Percentiles rank a stretch among this genome's conserved stretches.
These are phyloP conservation scores for Colletotrichum chrysophilum DNA, from an alignment of 2,329 filamentous ascomycete species.

Conservation along the genomic window DNA sequence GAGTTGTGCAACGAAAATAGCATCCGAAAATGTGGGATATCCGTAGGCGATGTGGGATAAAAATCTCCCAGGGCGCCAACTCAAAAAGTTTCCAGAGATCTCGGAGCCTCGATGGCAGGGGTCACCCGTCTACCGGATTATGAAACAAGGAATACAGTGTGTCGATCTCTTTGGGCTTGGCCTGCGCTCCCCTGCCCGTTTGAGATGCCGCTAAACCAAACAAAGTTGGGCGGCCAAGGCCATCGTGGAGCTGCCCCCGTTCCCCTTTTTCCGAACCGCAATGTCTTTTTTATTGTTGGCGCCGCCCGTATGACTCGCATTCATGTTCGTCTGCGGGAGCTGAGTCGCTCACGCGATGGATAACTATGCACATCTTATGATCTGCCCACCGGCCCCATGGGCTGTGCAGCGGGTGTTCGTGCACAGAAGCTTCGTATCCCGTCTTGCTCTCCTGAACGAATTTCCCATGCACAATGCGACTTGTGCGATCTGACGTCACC, in stretches of 20 bases:
- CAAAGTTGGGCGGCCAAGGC: background rate
- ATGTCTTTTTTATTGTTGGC: constrained; percentile 12
- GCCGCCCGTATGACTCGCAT: constrained; percentile 11
- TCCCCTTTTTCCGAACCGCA: background rate
- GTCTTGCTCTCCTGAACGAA: background rate
- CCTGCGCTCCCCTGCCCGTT: background rate
- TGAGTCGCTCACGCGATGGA: background rate
- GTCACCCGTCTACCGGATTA: background rate
- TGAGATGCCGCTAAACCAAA: background rate
- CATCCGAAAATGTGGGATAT: background rate
- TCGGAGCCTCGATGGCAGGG: background rate
- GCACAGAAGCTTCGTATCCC: background rate
- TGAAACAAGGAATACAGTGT: constrained; percentile 8
- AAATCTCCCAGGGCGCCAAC: background rate
- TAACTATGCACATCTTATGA: background rate
- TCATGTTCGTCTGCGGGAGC: background rate
- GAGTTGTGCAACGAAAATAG: background rate
- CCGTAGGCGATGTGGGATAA: background rate
- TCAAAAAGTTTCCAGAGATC: background rate
- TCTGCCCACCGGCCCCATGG: background rate
- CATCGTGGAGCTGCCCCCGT: background rate
- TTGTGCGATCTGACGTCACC: background rate
- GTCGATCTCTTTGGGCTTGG: constrained; percentile 3
- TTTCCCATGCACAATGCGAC: background rate
- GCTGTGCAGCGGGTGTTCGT: background rate